phyloP scores from a whole-genome alignment of 2,329 filamentous ascomycete species.

The Microsporum canis region DNA sequence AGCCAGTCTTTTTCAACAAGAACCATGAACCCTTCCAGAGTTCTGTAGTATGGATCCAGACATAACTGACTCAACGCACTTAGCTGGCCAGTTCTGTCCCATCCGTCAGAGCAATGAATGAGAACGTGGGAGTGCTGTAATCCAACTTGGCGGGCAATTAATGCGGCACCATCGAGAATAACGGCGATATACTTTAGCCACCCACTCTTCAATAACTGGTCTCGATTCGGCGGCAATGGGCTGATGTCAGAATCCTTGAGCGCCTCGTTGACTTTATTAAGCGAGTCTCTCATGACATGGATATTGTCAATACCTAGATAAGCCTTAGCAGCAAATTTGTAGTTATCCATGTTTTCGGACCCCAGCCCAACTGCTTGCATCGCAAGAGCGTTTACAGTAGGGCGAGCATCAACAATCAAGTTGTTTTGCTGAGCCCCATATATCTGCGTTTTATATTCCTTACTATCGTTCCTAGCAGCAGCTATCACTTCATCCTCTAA shows the following conservation, averaged over 20 bases:
- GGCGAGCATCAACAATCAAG: constrained; percentile 88
- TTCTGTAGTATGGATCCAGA: constrained; percentile 90
- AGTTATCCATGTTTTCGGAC: constrained; percentile 96
- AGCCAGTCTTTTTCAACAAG: constrained; percentile 96
- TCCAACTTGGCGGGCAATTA: constrained; percentile 79
- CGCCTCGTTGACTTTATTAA: constrained; percentile 77
- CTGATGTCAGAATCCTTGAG: constrained; percentile 88
- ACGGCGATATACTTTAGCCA: constrained; percentile 86
- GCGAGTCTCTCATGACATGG: constrained; percentile 88
- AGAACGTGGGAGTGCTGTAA: constrained; percentile 89
- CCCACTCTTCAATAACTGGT: constrained; percentile 67
- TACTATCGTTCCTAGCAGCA: constrained; percentile 45
- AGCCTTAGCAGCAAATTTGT: constrained; percentile 79
- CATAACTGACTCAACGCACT: constrained; percentile 86
- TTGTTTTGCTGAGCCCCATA: constrained; percentile 92
- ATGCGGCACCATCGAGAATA: constrained; percentile 69
- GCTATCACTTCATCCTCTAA: constrained; percentile 58
- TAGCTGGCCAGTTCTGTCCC: constrained; percentile 93
- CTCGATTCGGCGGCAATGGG: constrained; percentile 66
- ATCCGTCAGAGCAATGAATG: constrained; percentile 96
- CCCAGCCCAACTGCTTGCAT: constrained; percentile 90
- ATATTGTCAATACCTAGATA: constrained; percentile 98
- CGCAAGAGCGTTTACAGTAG: constrained; percentile 83
- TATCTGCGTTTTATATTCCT: constrained; percentile 52
- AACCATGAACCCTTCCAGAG: constrained; percentile 86